These are phyloP conservation scores for Catunica adiposa DNA, from an alignment of 2,329 filamentous ascomycete species.

Conservation along the genomic window DNA sequence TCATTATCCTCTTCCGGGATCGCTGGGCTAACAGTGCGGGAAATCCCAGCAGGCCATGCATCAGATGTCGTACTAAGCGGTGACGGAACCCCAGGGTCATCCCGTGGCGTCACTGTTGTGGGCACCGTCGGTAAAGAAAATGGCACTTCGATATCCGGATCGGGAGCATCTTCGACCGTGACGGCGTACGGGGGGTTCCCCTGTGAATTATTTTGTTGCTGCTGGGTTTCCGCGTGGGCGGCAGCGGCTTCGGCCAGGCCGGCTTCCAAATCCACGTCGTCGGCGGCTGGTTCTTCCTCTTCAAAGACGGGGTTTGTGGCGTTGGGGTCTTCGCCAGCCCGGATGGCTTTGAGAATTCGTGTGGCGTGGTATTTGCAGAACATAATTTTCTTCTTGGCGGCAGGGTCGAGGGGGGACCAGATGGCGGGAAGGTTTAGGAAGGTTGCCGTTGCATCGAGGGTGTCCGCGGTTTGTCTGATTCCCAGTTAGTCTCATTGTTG, in stretches of 20 bases:
- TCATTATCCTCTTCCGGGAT: slow-evolving; percentile 3
- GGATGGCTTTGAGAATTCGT: slow-evolving; percentile 78
- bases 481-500: not conserved
- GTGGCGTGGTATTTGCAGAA: slow-evolving; percentile 93
- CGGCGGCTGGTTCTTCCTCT: slow-evolving; percentile 19
- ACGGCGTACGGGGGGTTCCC: not conserved
- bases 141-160: slow-evolving; percentile 12
- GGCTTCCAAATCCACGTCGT: slow-evolving; percentile 18
- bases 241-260: slow-evolving; percentile 17
- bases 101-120: slow-evolving; percentile 4
- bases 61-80: slow-evolving; percentile 19
- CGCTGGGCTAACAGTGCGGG: slow-evolving; percentile 9
- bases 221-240: slow-evolving; percentile 13
- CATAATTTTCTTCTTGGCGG: slow-evolving; percentile 75
- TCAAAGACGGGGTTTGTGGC: slow-evolving; percentile 56
- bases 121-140: slow-evolving; percentile 7
- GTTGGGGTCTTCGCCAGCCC: slow-evolving; percentile 83
- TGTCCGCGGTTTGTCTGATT: slow-evolving; percentile 72
- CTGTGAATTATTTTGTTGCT: too few relatives aligned
- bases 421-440: slow-evolving; percentile 80
- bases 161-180: slow-evolving; percentile 5
- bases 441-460: slow-evolving; percentile 78
- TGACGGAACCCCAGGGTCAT: slow-evolving; percentile 18
- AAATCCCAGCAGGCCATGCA: slow-evolving; percentile 7
- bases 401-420: slow-evolving; percentile 60